Percentiles rank a stretch among this genome's conserved stretches.
Evolutionary conservation across 1,284 basidiomycete genomes (phyloP).

Genomic region (Trichosporon coremiiforme): DNA sequence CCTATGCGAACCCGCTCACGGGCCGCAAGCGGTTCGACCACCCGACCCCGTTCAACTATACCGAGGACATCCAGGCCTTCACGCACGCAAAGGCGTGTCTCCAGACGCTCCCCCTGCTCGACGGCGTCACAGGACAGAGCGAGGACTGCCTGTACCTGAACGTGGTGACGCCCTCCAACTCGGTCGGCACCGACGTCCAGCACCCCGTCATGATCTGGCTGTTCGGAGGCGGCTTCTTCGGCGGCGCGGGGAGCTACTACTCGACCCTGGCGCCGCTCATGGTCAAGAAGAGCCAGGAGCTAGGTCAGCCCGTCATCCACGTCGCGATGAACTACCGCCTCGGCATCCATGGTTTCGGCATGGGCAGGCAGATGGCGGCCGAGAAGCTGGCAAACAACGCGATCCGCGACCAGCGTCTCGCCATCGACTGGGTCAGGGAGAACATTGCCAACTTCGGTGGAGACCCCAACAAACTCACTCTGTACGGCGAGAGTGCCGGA

Average conservation of each 20-base stretch:
- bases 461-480: constrained; percentile 54
- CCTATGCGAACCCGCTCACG: constrained; percentile 16
- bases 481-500: constrained; percentile 55
- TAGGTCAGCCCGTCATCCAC: constrained; percentile 53
- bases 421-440: constrained; percentile 59
- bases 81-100: constrained; percentile 41
- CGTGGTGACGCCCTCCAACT: constrained; percentile 45
- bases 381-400: constrained; percentile 53
- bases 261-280: constrained; percentile 32
- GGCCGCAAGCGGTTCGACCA: constrained; percentile 53
- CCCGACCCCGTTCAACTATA: constrained; percentile 37
- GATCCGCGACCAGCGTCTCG: constrained; percentile 58
- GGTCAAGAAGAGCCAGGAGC: constrained; percentile 8
- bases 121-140: constrained; percentile 31
- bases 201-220: constrained; percentile 56
- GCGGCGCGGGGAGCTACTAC: constrained; percentile 34
- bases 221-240: constrained; percentile 49
- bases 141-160: constrained; percentile 58
- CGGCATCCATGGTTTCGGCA: constrained; percentile 57
- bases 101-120: constrained; percentile 23
- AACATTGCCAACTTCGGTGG: constrained; percentile 60
- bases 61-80: constrained; percentile 40
- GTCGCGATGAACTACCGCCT: constrained; percentile 58
- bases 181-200: constrained; percentile 28
- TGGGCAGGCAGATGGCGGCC: constrained; percentile 44